Conservation (phyloP, 495 filamentous ascomycete genomes). For the Annulohypoxylon stygium region DNA sequence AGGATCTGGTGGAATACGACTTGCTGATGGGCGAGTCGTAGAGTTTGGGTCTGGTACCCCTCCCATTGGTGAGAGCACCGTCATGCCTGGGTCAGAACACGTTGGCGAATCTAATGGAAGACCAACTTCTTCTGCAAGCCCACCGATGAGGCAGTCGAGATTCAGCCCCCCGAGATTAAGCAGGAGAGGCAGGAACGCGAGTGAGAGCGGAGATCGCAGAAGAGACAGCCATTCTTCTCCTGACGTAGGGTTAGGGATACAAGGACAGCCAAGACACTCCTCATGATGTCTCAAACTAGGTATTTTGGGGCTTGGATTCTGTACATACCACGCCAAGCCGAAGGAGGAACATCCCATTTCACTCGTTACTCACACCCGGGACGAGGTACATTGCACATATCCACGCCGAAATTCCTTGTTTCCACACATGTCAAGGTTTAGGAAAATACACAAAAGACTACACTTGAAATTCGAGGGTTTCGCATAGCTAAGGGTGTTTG, state of each 20-base stretch:
- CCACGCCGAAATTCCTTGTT: background rate
- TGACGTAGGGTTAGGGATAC: conserved; percentile 34
- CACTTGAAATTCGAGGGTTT: background rate
- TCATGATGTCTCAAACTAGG: conserved; percentile 9
- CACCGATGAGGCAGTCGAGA: conserved; percentile 11
- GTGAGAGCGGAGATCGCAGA: conserved; percentile 6
- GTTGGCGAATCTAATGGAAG: background rate
- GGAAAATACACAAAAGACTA: conserved; percentile 16
- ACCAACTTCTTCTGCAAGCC: conserved; percentile 6
- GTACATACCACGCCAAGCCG: conserved; percentile 21
- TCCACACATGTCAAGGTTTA: conserved; percentile 18
- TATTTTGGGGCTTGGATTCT: background rate
- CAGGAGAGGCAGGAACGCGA: conserved; percentile 20
- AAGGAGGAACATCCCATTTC: background rate
- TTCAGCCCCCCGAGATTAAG: conserved; percentile 31
- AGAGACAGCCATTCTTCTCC: conserved; percentile 3
- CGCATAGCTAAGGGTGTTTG: conserved; percentile 20
- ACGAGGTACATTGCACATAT: background rate
- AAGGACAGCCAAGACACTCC: conserved; percentile 9
- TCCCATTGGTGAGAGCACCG: background rate
- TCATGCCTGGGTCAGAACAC: background rate
- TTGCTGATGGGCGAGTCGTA: conserved; percentile 49
- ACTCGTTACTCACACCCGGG: background rate
- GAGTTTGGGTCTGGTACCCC: conserved; percentile 50
- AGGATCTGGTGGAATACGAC: conserved; percentile 48